phyloP scores from a whole-genome alignment of 164 flowering plant genomes.

The Vitis amurensis region DNA sequence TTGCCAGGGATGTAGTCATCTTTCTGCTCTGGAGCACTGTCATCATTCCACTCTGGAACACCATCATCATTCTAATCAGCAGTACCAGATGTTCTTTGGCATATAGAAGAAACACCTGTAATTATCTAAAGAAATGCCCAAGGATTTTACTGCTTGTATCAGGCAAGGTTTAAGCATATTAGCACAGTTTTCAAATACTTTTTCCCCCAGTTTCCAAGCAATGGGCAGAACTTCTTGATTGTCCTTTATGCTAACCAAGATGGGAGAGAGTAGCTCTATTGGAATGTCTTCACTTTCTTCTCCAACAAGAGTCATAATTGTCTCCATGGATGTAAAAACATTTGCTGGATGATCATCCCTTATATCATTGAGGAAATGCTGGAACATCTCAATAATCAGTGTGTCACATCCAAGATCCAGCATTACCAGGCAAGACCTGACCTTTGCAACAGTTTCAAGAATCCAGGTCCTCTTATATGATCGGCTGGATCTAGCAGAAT shows the following conservation, averaged over 20 bases:
- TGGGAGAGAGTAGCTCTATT: constrained; percentile 40
- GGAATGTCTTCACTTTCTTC: constrained; percentile 68
- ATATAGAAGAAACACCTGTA: constrained; percentile 61
- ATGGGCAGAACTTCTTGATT: constrained; percentile 56
- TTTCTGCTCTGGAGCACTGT: constrained; percentile 19
- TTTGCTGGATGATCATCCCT: constrained; percentile 47
- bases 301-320: constrained; percentile 50
- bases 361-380: constrained; percentile 34
- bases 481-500: constrained; percentile 40
- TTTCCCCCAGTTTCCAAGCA: constrained; percentile 64
- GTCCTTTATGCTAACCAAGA: constrained; percentile 46
- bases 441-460: constrained; percentile 71
- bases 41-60: no score
- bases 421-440: constrained; percentile 72
- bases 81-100: constrained; percentile 37
- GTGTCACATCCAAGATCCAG: constrained; percentile 73
- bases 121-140: constrained; percentile 43
- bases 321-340: constrained; percentile 56
- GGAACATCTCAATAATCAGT: constrained; percentile 62
- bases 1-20: constrained; percentile 36
- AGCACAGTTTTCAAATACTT: constrained; percentile 62
- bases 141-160: constrained; percentile 44
- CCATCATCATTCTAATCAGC: constrained; percentile 28
- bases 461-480: constrained; percentile 56
- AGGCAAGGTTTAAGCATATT: constrained; percentile 64